Percentiles rank a stretch among this genome's conserved stretches.
These are phyloP conservation scores for Gossypium schwendimanii DNA, from an alignment of 441 rosid genomes.

Conservation along the genomic window DNA sequence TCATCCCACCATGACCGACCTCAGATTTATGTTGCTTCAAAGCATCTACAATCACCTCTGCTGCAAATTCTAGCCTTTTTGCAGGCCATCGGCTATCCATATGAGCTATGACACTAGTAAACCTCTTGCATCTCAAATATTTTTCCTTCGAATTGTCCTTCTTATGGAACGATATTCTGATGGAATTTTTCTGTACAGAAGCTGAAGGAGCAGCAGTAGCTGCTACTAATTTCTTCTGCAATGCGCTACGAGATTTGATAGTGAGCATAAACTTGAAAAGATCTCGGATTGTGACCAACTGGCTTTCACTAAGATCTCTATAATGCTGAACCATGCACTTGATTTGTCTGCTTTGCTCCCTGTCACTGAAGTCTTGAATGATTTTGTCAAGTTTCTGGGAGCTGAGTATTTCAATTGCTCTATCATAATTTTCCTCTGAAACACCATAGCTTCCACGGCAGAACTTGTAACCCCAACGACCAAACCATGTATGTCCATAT, in stretches of 20 bases:
- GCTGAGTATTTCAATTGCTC: slow-evolving; percentile 60
- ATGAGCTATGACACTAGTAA: slow-evolving; percentile 37
- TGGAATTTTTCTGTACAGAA: slow-evolving; percentile 22
- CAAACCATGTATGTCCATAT: slow-evolving; percentile 85
- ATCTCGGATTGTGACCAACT: slow-evolving; percentile 52
- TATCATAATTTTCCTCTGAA: slow-evolving; percentile 40
- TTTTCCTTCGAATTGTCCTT: slow-evolving; percentile 32
- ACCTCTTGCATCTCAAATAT: slow-evolving; percentile 29
- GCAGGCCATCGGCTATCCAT: slow-evolving; percentile 83
- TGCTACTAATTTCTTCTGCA: slow-evolving; percentile 26
- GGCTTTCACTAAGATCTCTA: slow-evolving; percentile 53
- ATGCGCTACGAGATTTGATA: slow-evolving; percentile 40
- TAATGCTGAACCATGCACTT: slow-evolving; percentile 45
- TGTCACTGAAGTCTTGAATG: slow-evolving; percentile 36
- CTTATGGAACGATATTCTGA: slow-evolving; percentile 22
- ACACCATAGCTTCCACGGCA: slow-evolving; percentile 75
- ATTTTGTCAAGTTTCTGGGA: slow-evolving; percentile 49
- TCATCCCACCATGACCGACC: slow-evolving; percentile 49
- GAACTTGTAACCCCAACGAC: slow-evolving; percentile 81
- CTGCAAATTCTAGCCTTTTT: slow-evolving; percentile 68
- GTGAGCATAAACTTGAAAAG: slow-evolving; percentile 68
- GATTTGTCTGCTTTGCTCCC: slow-evolving; percentile 24
- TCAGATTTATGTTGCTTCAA: slow-evolving; percentile 43
- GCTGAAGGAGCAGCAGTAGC: slow-evolving; percentile 16
- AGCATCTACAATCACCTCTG: slow-evolving; percentile 64